Evolutionary conservation across 306 rosid genomes (phyloP), one percentile per base, ranked within the genome.

Genomic region (Lathyrus sativus): DNA sequence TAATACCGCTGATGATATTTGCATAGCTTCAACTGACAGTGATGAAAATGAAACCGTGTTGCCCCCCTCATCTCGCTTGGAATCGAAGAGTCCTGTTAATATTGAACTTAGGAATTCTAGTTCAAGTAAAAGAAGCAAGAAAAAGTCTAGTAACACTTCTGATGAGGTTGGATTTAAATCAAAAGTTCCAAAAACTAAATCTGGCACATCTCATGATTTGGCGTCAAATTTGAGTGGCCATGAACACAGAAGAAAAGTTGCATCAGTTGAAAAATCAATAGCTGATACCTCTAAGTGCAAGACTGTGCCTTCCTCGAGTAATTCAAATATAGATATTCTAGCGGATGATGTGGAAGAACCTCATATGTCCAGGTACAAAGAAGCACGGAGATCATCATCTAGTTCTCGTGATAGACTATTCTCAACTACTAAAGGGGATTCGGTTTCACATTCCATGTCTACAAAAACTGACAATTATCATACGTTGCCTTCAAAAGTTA

Each of bases 391-490:
- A 73, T 74, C 72, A 54, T 78, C 90, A 54, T 33, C 29, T 70
- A 44, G 76, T 63, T 76, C 81, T 58, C 67, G 51, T 72, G 89
- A 70, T 68, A 45, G 43, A 49, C 73, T 62, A 70, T 72, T 75
- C 11, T 81, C 79, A 50, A 53, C 82, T 58, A 63, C 63, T 48
- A 82, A 78, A 35, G 83, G 69, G 67, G 80, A 81, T 76, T 61
- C 68, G 28, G 55, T 57, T 79, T 74, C 84, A 61, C 65, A 64
- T 62, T 50, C 83, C 51, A 83, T 75, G 64, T 76, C 78, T 76
- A 58, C 67, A 19, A 85, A 79, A 65, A 42, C 73, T 59, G 83
- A 84, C 33, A 75, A 79, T 79, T 80, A 44, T 86, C 83, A 73
- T 77, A 49, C 77, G 22, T 44, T 83, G 82, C 82, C 84, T 9